phyloP scores from a whole-genome alignment of 1,139 yeast genomes.

The Starmera stellimalicola region DNA sequence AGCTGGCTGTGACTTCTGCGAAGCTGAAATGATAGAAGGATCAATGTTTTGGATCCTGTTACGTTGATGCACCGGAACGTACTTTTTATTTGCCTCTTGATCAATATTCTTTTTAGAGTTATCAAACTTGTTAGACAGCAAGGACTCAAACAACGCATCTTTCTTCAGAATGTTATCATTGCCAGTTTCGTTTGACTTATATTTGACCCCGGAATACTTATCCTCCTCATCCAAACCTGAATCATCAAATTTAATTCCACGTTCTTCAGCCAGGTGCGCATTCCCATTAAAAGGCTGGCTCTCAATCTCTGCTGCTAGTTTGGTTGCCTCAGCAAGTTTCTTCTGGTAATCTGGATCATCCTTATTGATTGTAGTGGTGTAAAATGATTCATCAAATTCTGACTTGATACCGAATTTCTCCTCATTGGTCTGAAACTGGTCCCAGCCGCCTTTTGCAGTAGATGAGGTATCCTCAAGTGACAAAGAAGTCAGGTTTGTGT shows the following conservation, averaged over 20 bases:
- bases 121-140: constrained; percentile 24
- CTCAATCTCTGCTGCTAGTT: constrained; percentile 77
- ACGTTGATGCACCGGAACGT: constrained; percentile 59
- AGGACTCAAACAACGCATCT: constrained; percentile 56
- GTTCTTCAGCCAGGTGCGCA: constrained; percentile 82
- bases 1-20: constrained; percentile 1
- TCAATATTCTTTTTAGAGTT: constrained; percentile 3
- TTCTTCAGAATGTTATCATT: constrained; percentile 22
- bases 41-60: constrained; percentile 59
- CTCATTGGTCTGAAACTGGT: constrained; percentile 87
- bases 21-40: constrained; percentile 67
- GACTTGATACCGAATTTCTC: constrained; percentile 83
- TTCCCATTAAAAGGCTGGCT: constrained; percentile 53
- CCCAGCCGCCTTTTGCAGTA: constrained; percentile 51
- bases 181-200: constrained; percentile 19
- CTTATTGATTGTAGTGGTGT: constrained; percentile 77
- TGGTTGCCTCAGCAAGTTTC: constrained; percentile 62
- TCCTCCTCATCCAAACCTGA: constrained; percentile 93
- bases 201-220: constrained; percentile 82
- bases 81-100: constrained; percentile 25
- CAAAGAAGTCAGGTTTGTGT: constrained; percentile 21
- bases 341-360: constrained; percentile 64
- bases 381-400: constrained; percentile 78
- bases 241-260: constrained; percentile 72
- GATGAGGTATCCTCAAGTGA: constrained; percentile 34